A percentile compares a stretch with the other conserved stretches of the same genome.
Evolutionary conservation across 139 green algal species (phyloP).

Genomic region (Tetratostichococcus sp.): DNA sequence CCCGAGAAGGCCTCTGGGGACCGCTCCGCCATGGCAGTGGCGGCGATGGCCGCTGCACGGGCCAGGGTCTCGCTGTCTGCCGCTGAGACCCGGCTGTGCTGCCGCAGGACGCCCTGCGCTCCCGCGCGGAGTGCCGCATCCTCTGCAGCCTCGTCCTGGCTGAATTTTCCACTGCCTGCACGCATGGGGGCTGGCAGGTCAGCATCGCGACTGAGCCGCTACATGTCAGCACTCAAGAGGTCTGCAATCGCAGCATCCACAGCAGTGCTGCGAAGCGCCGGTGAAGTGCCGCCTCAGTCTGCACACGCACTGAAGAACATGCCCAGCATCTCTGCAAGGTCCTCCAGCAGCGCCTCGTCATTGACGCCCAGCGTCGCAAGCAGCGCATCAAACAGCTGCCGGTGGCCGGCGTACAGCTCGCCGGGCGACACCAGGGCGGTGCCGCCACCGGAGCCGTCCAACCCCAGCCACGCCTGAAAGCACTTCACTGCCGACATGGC

Average conservation of each 20-base stretch:
- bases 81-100: not conserved
- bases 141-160: not conserved
- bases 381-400: slow-evolving; percentile 6
- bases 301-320: not conserved
- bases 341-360: not conserved
- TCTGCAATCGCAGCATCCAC: no score
- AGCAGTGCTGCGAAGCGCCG: no score
- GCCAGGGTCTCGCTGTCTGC: not conserved
- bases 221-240: no score
- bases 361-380: not conserved
- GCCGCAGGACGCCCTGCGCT: not conserved
- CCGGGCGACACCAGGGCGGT: not conserved
- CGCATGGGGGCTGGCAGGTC: no score
- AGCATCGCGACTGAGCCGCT: no score
- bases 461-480: not conserved
- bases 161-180: not conserved
- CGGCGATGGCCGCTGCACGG: not conserved
- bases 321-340: not conserved
- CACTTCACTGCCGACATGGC: not conserved
- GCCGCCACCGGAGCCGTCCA: slow-evolving; percentile 1
- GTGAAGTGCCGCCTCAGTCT: no score
- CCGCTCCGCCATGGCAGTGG: slow-evolving; percentile 9
- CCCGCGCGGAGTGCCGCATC: not conserved
- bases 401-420: not conserved
- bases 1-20: slow-evolving; percentile 1